Conservation (phyloP, 192 early-diverging fungal genomes). For the Gonapodya sp. region DNA sequence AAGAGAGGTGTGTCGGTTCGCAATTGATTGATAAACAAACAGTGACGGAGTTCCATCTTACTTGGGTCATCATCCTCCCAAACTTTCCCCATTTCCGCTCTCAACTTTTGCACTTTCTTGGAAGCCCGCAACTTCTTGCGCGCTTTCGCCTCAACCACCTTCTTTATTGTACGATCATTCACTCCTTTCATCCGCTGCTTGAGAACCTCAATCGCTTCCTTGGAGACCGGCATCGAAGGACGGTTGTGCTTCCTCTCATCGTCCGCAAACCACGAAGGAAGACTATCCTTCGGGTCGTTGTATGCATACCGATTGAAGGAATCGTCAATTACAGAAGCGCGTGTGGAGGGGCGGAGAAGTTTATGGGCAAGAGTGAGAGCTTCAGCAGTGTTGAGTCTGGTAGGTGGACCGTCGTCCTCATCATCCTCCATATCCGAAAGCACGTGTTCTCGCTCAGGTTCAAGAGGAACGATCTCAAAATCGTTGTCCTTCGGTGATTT, state of each 20-base stretch:
- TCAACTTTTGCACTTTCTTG: constrained; percentile 6
- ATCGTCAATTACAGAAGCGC: constrained; percentile 67
- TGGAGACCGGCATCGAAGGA: constrained; percentile 83
- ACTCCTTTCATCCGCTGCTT: constrained; percentile 73
- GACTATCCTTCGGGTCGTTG: constrained; percentile 64
- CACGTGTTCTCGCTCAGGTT: constrained; percentile 18
- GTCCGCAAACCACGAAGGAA: constrained; percentile 88
- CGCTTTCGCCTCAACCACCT: constrained; percentile 96
- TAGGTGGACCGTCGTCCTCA: constrained; percentile 26
- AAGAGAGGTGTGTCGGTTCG: neutral
- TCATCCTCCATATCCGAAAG: constrained; percentile 11
- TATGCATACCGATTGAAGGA: constrained; percentile 84
- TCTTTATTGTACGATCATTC: constrained; percentile 97
- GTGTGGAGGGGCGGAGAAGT: constrained; percentile 81
- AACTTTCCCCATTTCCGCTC: neutral
- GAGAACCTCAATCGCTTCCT: constrained; percentile 86
- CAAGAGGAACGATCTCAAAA: constrained; percentile 33
- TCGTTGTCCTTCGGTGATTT: constrained; percentile 27
- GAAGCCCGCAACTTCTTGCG: constrained; percentile 76
- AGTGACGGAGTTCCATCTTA: neutral
- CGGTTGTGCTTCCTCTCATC: constrained; percentile 88
- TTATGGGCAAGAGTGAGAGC: constrained; percentile 86
- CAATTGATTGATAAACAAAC: too few relatives aligned
- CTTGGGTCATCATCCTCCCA: constrained; percentile 9
- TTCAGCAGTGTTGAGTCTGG: constrained; percentile 72